These are phyloP conservation scores for Funneliformis geosporum DNA, from an alignment of 192 early-diverging fungal genomes.

Conservation along the genomic window DNA sequence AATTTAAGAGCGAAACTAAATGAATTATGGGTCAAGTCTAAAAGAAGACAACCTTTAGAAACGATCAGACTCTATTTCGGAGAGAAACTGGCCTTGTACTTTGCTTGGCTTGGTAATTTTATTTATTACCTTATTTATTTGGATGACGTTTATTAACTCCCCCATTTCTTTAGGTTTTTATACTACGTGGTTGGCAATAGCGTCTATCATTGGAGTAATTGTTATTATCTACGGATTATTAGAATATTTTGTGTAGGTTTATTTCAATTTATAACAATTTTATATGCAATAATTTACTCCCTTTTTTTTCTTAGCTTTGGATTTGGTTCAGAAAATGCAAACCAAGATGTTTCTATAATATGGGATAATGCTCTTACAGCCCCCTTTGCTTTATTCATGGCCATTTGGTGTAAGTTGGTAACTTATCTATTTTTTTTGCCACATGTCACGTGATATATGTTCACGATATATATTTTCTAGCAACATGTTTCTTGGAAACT, in stretches of 20 bases:
- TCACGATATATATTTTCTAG: constrained; percentile 17
- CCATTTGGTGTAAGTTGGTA: constrained; percentile 58
- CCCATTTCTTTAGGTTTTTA: constrained; percentile 44
- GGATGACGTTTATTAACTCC: not conserved
- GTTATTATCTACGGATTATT: constrained; percentile 57
- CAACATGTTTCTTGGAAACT: constrained; percentile 57
- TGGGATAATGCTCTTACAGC: constrained; percentile 63
- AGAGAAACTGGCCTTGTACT: constrained; percentile 66
- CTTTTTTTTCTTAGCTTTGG: not conserved
- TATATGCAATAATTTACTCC: too few relatives aligned
- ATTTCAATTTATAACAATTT: too few relatives aligned
- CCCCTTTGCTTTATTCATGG: constrained; percentile 61
- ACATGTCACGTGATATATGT: not conserved
- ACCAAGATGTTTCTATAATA: constrained; percentile 33
- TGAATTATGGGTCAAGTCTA: constrained; percentile 43
- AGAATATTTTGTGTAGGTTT: not conserved
- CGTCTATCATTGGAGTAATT: constrained; percentile 50
- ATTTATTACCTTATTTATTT: not conserved
- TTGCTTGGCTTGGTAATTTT: constrained; percentile 60
- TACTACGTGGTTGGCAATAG: constrained; percentile 54
- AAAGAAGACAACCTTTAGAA: constrained; percentile 43
- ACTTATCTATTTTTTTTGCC: not conserved
- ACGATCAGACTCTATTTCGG: constrained; percentile 63
- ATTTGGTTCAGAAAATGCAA: not conserved
- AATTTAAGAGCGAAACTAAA: constrained; percentile 51